These are phyloP conservation scores for Melastoma candidum DNA, from an alignment of 441 rosid species.

Conservation along the genomic window DNA sequence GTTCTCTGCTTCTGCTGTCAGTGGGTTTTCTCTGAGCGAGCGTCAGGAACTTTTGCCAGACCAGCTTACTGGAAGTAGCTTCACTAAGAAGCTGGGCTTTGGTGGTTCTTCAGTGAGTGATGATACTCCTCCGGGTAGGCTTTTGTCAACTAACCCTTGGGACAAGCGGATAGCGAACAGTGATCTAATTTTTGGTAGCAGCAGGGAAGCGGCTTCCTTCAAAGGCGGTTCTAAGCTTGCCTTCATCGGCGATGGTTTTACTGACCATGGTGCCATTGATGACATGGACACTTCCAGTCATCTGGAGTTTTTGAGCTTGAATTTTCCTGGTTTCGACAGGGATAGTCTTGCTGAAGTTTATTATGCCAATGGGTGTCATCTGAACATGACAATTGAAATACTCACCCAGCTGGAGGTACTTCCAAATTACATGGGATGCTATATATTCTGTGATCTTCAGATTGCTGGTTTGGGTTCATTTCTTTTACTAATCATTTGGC, in stretches of 20 bases:
- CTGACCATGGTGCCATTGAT: constrained; percentile 41
- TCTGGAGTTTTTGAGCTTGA: constrained; percentile 66
- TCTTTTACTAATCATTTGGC: neutral
- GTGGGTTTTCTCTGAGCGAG: constrained; percentile 41
- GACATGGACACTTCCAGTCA: constrained; percentile 51
- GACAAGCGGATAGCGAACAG: constrained; percentile 53
- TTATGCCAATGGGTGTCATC: constrained; percentile 78
- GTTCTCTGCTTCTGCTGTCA: constrained; percentile 38
- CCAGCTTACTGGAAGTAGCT: constrained; percentile 46
- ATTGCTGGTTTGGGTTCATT: neutral
- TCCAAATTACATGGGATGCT: neutral
- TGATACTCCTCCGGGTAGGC: constrained; percentile 39
- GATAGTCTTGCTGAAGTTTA: constrained; percentile 94
- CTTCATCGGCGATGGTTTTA: constrained; percentile 38
- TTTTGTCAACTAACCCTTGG: constrained; percentile 54
- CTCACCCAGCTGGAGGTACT: constrained; percentile 94
- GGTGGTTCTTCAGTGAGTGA: constrained; percentile 50
- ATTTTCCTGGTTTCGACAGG: constrained; percentile 85
- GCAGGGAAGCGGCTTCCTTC: constrained; percentile 38
- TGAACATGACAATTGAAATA: constrained; percentile 85
- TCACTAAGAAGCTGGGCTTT: constrained; percentile 45
- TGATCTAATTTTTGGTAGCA: constrained; percentile 49
- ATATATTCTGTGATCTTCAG: neutral
- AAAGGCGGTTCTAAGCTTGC: constrained; percentile 43
- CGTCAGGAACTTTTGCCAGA: constrained; percentile 43